Evolutionary conservation across 73 alveolate genomes (phyloP), one percentile per base, ranked within the genome.

Genomic region (Uronychia binucleata): DNA sequence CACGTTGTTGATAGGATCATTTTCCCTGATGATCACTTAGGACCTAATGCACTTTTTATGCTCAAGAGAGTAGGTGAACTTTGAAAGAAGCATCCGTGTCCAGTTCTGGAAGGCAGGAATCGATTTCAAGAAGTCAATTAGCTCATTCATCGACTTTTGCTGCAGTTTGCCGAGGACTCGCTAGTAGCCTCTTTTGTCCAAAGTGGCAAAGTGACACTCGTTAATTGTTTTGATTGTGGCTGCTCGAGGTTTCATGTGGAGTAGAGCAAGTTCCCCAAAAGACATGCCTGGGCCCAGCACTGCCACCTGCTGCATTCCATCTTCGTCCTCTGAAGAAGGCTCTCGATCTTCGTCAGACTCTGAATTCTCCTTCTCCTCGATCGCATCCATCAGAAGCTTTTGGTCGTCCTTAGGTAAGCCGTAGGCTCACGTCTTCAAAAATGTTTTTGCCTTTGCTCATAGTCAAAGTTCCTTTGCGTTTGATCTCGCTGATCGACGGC

Each of bases 1-100:
- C 26, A 89, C 87, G 80, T 84, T 28, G 14, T 74, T 67, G 29
- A 86, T 35, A 1, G 29, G 34, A 0, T 92, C 95, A 1, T 94
- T 94, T 85, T 92, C 97, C 60, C 77, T 83, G 57, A 19, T 81
- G 0, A 92, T 90, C 1, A 60, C 80, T 34, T 92, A 57, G 27
- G 60, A 59, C 35, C 95, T 82, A 30, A 74, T 59, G 30, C 76
- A 84, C 57, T 86, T 82, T 74, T 86, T 57, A 30, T 57, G 74
- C 26, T 75, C 34, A 33, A 89, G 79, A 57, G 46, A 83, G 78
- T 77, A 88, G 26, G 88, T 83, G 5, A 92, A 80, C 79, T 88
- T 84, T 19, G 77, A 31, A 26, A 92, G 76, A 13, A 87, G 84
- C 29, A 77, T 92, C 35, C 86, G 58, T 26, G 93, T 79, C 85